phyloP scores from a whole-genome alignment of 768 basidiomycete genomes.

The Tulasnella sp. region DNA sequence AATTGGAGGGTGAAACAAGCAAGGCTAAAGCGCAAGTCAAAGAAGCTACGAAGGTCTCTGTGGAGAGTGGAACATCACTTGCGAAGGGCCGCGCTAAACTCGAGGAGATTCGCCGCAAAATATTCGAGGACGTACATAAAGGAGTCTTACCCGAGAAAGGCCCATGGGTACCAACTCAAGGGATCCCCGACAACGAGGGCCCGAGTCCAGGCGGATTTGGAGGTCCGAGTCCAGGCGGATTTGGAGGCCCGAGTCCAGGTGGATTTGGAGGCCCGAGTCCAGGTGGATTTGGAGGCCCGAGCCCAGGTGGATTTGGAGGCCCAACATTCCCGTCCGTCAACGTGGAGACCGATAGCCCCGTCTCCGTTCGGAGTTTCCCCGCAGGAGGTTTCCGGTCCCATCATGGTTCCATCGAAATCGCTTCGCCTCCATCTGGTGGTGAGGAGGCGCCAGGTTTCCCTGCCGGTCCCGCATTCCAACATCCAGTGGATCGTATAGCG shows the following conservation, averaged over 20 bases:
- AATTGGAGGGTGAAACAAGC: not conserved
- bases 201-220: not conserved
- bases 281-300: not conserved
- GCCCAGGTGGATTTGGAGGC: not conserved
- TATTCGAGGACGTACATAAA: constrained; percentile 20
- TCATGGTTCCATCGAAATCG: not conserved
- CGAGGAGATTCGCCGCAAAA: constrained; percentile 14
- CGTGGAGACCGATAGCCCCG: not conserved
- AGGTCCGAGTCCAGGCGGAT: not conserved
- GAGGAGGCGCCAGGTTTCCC: not conserved
- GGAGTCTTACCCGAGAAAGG: constrained; percentile 2
- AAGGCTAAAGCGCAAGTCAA: not conserved
- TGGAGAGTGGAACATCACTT: not conserved
- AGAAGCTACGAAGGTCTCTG: not conserved
- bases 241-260: not conserved
- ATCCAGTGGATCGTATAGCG: not conserved
- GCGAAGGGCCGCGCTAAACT: constrained; percentile 4
- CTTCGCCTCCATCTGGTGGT: not conserved
- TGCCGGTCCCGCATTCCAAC: not conserved
- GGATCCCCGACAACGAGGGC: not conserved
- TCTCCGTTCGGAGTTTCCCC: not conserved
- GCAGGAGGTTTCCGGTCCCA: constrained; percentile 18
- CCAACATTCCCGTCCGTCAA: constrained; percentile 7
- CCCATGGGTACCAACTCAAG: not conserved
- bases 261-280: not conserved